phyloP scores from a whole-genome alignment of 2,329 filamentous ascomycete species.

The Fusarium avenaceum region DNA sequence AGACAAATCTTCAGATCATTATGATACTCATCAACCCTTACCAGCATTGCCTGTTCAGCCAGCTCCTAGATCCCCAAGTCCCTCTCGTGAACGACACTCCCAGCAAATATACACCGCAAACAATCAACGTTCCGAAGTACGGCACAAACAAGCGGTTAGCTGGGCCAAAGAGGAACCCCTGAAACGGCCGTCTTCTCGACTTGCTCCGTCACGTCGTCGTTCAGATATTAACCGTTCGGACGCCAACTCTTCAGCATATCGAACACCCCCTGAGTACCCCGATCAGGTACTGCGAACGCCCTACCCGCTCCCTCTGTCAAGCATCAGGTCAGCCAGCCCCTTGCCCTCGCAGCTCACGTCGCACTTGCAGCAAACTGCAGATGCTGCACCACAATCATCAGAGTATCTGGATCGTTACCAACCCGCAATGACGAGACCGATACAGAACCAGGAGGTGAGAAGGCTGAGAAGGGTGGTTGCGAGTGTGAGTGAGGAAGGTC shows the following conservation, averaged over 20 bases:
- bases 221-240: constrained; percentile 42
- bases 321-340: constrained; percentile 29
- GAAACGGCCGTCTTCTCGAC: constrained; percentile 56
- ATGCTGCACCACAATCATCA: constrained; percentile 47
- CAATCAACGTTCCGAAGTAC: constrained; percentile 18
- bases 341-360: constrained; percentile 36
- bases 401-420: constrained; percentile 55
- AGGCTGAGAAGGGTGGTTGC: constrained; percentile 23
- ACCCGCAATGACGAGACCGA: constrained; percentile 33
- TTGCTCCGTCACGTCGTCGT: constrained; percentile 38
- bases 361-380: constrained; percentile 24
- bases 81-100: constrained; percentile 8
- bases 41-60: constrained; percentile 8
- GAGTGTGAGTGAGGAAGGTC: constrained; percentile 26
- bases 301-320: constrained; percentile 37
- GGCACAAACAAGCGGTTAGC: constrained; percentile 35
- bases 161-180: constrained; percentile 57
- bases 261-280: constrained; percentile 51
- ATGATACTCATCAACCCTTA: constrained; percentile 1
- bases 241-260: constrained; percentile 47
- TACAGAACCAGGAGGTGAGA: constrained; percentile 17
- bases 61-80: constrained; percentile 4
- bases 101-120: constrained; percentile 12
- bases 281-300: constrained; percentile 31
- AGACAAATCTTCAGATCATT: neutral